Percentiles rank a stretch among this genome's conserved stretches.
Conservation (phyloP, 768 basidiomycete genomes). For the Nidularia pulvinata region DNA sequence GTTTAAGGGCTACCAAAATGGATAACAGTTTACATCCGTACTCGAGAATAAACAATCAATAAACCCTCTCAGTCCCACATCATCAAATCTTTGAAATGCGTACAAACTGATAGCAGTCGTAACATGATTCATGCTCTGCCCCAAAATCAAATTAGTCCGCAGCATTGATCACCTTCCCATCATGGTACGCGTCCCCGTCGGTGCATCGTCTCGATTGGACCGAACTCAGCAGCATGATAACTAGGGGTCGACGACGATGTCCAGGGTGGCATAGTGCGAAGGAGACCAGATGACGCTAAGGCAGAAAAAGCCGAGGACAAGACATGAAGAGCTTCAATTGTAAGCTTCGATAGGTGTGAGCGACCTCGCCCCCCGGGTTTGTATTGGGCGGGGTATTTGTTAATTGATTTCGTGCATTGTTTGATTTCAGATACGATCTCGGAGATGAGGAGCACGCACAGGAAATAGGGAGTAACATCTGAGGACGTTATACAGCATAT, state of each 20-base stretch:
- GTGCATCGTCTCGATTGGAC: slow-evolving; percentile 78
- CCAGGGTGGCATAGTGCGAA: slow-evolving; percentile 88
- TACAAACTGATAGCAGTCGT: no score
- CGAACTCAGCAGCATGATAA: slow-evolving; percentile 76
- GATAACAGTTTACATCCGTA: no score
- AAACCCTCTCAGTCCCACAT: no score
- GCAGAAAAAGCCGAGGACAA: slow-evolving; percentile 88
- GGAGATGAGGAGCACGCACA: no score
- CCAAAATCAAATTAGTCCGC: slow-evolving; percentile 83
- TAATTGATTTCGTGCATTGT: slow-evolving; percentile 59
- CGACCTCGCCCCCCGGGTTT: slow-evolving; percentile 29
- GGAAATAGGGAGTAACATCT: no score
- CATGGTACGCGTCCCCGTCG: slow-evolving; percentile 68
- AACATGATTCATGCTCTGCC: slow-evolving; percentile 84
- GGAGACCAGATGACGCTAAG: slow-evolving; percentile 97
- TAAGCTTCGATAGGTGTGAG: slow-evolving; percentile 50
- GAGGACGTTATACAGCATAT: no score
- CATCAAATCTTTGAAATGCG: no score
- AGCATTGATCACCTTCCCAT: slow-evolving; percentile 67
- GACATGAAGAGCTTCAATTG: slow-evolving; percentile 93
- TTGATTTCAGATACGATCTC: slow-evolving; percentile 69
- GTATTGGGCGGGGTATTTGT: slow-evolving; percentile 58
- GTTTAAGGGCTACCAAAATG: no score
- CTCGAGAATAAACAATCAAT: no score
- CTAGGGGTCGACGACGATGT: slow-evolving; percentile 94